Percentiles rank a stretch among this genome's conserved stretches.
phyloP scores from a whole-genome alignment of 306 rosid genomes.

The Rubus parviflorus region DNA sequence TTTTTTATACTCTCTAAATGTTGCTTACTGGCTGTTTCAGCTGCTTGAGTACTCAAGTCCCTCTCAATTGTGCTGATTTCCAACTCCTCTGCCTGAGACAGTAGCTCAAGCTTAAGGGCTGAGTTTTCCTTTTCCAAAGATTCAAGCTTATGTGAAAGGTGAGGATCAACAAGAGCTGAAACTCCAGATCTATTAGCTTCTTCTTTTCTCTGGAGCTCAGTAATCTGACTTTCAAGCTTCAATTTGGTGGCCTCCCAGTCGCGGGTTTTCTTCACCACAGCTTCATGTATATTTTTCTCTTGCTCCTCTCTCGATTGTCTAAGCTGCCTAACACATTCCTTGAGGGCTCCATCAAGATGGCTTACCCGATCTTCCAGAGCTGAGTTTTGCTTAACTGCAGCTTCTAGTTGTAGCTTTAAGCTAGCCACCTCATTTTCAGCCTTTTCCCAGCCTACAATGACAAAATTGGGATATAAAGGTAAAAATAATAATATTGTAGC shows the following conservation, averaged over 20 bases:
- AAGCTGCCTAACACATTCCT: constrained; percentile 93
- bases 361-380: constrained; percentile 67
- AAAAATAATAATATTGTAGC: neutral
- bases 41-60: constrained; percentile 88
- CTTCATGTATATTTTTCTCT: constrained; percentile 60
- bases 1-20: constrained; percentile 85
- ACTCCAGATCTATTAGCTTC: constrained; percentile 42
- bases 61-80: constrained; percentile 80
- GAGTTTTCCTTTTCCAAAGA: constrained; percentile 68
- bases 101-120: constrained; percentile 63
- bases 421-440: constrained; percentile 79
- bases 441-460: constrained; percentile 85
- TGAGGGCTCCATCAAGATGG: constrained; percentile 94
- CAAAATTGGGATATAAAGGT: neutral
- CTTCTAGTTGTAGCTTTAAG: constrained; percentile 72
- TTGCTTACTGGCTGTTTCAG: constrained; percentile 97
- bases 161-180: constrained; percentile 47
- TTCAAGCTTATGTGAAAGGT: constrained; percentile 51
- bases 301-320: constrained; percentile 91
- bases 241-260: constrained; percentile 68
- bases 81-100: constrained; percentile 69
- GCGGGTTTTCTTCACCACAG: constrained; percentile 52
- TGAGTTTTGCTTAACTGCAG: constrained; percentile 55
- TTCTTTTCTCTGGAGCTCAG: constrained; percentile 60
- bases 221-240: constrained; percentile 66